phyloP scores from a whole-genome alignment of 2,329 filamentous ascomycete genomes.

The Neocatenulostroma microsporum region DNA sequence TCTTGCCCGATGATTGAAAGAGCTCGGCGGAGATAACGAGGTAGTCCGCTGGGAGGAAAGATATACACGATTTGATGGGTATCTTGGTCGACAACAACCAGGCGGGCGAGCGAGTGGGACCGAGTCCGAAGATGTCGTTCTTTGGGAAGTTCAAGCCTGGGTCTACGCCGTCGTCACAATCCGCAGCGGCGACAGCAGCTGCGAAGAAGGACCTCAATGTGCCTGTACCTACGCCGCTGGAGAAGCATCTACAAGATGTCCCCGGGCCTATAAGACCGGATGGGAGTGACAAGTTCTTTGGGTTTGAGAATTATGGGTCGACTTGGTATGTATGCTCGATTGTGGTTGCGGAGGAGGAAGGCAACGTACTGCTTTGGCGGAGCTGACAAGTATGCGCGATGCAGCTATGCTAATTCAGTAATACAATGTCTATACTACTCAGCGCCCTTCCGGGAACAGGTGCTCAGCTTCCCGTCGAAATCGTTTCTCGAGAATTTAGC shows the following conservation, averaged over 20 bases:
- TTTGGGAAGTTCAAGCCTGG: constrained; percentile 47
- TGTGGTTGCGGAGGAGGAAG: background rate
- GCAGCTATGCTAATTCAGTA: constrained; percentile 96
- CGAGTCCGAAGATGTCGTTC: too few species aligned
- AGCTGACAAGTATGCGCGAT: background rate
- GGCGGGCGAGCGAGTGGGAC: too few species aligned
- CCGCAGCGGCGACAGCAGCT: constrained; percentile 40
- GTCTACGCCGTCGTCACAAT: constrained; percentile 33
- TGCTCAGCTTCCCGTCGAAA: constrained; percentile 78
- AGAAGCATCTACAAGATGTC: constrained; percentile 74
- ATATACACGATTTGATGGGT: too few species aligned
- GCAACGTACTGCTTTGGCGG: too few species aligned
- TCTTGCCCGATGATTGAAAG: background rate
- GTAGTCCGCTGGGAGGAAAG: too few species aligned
- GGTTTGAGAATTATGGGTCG: constrained; percentile 98
- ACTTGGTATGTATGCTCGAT: constrained; percentile 80
- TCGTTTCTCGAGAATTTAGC: constrained; percentile 59
- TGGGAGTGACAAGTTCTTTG: constrained; percentile 96
- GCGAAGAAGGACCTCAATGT: constrained; percentile 54
- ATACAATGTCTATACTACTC: constrained; percentile 96
- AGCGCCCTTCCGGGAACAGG: constrained; percentile 83
- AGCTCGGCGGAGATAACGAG: too few species aligned
- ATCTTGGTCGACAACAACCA: too few species aligned
- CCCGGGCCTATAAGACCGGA: constrained; percentile 74
- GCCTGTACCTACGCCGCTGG: constrained; percentile 50